These are phyloP conservation scores for Phylloporus arenicola DNA, from an alignment of 768 basidiomycete genomes.

Conservation along the genomic window DNA sequence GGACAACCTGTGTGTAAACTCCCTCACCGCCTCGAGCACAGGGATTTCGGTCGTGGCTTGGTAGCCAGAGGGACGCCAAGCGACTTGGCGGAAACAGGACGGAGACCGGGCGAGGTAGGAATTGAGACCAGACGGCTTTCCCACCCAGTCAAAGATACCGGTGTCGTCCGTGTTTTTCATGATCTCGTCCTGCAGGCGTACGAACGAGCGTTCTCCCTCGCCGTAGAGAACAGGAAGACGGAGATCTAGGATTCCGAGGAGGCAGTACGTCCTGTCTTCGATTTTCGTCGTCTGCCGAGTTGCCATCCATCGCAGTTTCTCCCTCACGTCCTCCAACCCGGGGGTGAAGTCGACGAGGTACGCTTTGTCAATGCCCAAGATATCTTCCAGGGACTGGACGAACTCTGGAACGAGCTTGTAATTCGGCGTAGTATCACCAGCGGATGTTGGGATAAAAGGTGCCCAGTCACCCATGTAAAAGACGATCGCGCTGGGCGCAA, in stretches of 20 bases:
- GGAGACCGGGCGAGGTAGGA: conserved; percentile 23
- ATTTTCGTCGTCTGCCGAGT: conserved; percentile 22
- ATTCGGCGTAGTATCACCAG: conserved; percentile 4
- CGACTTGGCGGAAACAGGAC: conserved; percentile 16
- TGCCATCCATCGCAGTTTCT: conserved; percentile 27
- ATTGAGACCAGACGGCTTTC: conserved; percentile 22
- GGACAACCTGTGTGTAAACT: conserved; percentile 13
- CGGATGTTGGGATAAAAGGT: conserved; percentile 8
- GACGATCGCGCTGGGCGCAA: conserved; percentile 21
- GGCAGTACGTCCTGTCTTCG: conserved; percentile 29
- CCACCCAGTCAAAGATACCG: conserved; percentile 26
- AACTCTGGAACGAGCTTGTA: conserved; percentile 23
- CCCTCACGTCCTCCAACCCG: conserved; percentile 22
- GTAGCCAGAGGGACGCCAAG: conserved; percentile 7
- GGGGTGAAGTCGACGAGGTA: conserved; percentile 21
- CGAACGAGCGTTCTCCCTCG: conserved; percentile 19
- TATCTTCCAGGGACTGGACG: conserved; percentile 12
- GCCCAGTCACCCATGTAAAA: conserved; percentile 26
- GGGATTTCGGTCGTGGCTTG: conserved; percentile 1
- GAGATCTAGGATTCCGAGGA: conserved; percentile 25
- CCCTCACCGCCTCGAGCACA: conserved; percentile 11
- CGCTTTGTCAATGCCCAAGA: conserved; percentile 15
- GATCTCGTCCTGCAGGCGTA: conserved; percentile 25
- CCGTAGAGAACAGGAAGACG: conserved; percentile 27
- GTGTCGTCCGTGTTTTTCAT: conserved; percentile 25